phyloP scores from a whole-genome alignment of 305 asterid genomes.

The Solanum hybrid region DNA sequence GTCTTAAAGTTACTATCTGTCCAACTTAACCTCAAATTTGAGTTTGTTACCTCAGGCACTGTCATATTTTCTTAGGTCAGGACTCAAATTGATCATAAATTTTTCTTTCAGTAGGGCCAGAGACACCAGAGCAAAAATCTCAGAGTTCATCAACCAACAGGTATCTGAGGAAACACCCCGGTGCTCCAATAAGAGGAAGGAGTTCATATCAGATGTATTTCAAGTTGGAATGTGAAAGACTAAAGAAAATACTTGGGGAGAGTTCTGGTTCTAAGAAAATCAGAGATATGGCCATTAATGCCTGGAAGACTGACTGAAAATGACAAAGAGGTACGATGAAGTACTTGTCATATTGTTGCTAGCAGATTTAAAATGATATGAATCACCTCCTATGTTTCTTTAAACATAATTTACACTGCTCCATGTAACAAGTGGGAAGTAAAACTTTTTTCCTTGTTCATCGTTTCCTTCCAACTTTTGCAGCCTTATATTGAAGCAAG shows the following conservation, averaged over 20 bases:
- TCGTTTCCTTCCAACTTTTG: not conserved
- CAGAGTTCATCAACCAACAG: slow-evolving; percentile 3
- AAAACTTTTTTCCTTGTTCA: not conserved
- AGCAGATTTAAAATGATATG: not conserved
- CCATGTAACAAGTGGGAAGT: not conserved
- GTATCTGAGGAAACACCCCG: slow-evolving; percentile 13
- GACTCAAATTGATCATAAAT: not conserved
- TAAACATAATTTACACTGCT: not conserved
- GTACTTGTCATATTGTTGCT: not conserved
- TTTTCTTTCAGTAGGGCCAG: slow-evolving; percentile 22
- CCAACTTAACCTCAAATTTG: not conserved
- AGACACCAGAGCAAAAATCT: slow-evolving; percentile 13
- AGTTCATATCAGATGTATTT: slow-evolving; percentile 50
- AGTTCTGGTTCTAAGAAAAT: slow-evolving; percentile 16
- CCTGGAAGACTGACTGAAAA: slow-evolving; percentile 45
- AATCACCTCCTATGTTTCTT: not conserved
- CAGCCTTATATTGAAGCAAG: slow-evolving; percentile 62
- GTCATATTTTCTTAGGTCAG: not conserved
- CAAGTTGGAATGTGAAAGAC: slow-evolving; percentile 37
- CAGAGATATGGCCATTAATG: slow-evolving; percentile 30
- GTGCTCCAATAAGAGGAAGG: slow-evolving; percentile 41
- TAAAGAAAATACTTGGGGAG: slow-evolving; percentile 35
- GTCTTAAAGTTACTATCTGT: not conserved
- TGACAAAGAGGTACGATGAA: slow-evolving; percentile 39
- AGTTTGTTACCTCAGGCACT: not conserved